Evolutionary conservation across 1,284 basidiomycete genomes (phyloP), one percentile per base, ranked within the genome.

Genomic region (Cerrena zonata): DNA sequence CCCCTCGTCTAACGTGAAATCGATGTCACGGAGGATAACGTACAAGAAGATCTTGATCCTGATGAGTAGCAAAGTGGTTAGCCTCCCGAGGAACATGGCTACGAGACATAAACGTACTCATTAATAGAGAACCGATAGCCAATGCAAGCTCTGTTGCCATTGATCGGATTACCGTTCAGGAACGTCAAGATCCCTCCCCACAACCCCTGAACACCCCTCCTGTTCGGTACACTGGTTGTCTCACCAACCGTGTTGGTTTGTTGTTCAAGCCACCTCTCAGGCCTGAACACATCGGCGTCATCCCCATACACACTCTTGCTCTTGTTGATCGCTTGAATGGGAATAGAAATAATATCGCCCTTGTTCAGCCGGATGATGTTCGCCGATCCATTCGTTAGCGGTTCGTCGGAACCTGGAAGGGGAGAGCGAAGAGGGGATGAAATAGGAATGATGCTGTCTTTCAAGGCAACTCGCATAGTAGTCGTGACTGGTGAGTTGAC

Each of bases 81-180:
- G 37, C 26, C 40, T 10, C 37, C 27, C 12, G 4, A 15, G 26
- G 21, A 21, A 45, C 30, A 15, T 18, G 39, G 3, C 4, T 21
- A 40, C 30, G 13, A 27, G 47, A 53, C 37, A 51, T 50, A 51
- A 49, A 30, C 11, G 77, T 80, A 83, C 82, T 89, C 84, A 23
- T 75, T 73, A 42, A 89, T 59, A 5, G 86, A 84, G 59, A 89
- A 88, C 57, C 77, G 75, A 63, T 80, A 87, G 5, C 86, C 84
- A 57, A 88, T 86, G 62, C 85, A 88, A 37, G 81, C 80, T 49
- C 86, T 69, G 56, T 80, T 77, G 22, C 84, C 84, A 50, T 74
- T 75, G 41, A 72, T 55, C 11, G 72, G 61, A 53, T 69, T 73
- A 49, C 77, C 78, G 54, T 74, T 76, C 44, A 86, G 66, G 68